Evolutionary conservation across 179 eudicot species (phyloP).

Genomic region (Amaranthus tricolor): DNA sequence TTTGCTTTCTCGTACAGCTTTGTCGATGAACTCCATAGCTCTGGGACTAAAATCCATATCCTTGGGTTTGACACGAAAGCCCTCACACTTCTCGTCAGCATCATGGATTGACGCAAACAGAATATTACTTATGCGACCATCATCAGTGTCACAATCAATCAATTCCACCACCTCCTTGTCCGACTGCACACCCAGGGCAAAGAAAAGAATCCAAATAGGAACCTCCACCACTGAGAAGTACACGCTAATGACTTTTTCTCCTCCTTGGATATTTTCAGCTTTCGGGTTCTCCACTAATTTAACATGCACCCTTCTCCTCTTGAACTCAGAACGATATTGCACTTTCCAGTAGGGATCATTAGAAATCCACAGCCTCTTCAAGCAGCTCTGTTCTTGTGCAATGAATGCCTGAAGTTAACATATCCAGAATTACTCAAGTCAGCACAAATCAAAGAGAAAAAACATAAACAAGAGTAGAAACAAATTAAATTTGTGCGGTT

Average conservation of each 20-base stretch:
- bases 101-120: conserved; percentile 75
- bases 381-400: conserved; percentile 88
- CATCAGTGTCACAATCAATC: conserved; percentile 54
- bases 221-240: conserved; percentile 54
- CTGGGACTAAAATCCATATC: conserved; percentile 41
- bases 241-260: conserved; percentile 59
- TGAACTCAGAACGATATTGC: conserved; percentile 57
- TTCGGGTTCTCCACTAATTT: conserved; percentile 60
- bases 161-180: conserved; percentile 72
- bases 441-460: not conserved
- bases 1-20: conserved; percentile 38
- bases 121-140: conserved; percentile 55
- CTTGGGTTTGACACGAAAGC: conserved; percentile 45
- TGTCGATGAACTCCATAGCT: conserved; percentile 47
- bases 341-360: conserved; percentile 64
- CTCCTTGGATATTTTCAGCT: conserved; percentile 53
- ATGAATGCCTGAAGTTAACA: conserved; percentile 66
- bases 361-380: conserved; percentile 73
- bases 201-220: conserved; percentile 86
- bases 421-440: conserved; percentile 1
- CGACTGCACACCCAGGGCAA: conserved; percentile 73
- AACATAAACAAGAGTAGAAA: not conserved
- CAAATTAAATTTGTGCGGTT: not conserved
- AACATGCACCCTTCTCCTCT: conserved; percentile 60
- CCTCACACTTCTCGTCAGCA: conserved; percentile 67